These are phyloP conservation scores for Rehmannia glutinosa DNA, from an alignment of 257 asterid genomes.

Conservation along the genomic window DNA sequence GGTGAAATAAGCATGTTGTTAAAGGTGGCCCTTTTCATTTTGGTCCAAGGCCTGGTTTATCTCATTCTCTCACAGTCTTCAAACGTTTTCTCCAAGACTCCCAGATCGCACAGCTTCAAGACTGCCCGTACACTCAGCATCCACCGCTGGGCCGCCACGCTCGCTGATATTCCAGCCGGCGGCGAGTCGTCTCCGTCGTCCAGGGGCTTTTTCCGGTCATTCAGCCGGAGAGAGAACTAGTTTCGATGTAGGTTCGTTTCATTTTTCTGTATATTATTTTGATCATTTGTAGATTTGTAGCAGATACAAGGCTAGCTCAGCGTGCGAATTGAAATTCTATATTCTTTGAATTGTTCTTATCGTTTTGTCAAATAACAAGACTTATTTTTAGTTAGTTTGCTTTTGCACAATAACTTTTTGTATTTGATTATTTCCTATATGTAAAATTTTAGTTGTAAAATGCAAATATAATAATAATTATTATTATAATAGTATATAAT, in stretches of 20 bases:
- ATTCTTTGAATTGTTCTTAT: too few relatives aligned
- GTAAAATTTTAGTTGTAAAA: too few relatives aligned
- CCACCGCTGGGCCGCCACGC: slow-evolving; percentile 64
- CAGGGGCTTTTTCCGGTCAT: slow-evolving; percentile 24
- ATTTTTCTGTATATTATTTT: too few relatives aligned
- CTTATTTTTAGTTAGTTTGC: too few relatives aligned
- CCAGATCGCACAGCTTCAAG: slow-evolving; percentile 55
- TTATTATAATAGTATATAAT: too few relatives aligned
- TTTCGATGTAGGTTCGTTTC: not conserved
- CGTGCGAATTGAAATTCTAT: too few relatives aligned
- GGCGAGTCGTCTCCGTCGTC: slow-evolving; percentile 46
- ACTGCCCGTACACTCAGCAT: slow-evolving; percentile 54
- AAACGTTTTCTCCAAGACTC: slow-evolving; percentile 49
- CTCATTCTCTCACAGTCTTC: slow-evolving; percentile 62
- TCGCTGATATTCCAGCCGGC: slow-evolving; percentile 60
- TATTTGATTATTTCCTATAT: too few relatives aligned
- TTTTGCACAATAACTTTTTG: too few relatives aligned
- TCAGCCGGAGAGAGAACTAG: slow-evolving; percentile 30
- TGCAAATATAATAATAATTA: too few relatives aligned
- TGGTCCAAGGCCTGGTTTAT: slow-evolving; percentile 66
- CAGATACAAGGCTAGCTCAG: too few relatives aligned
- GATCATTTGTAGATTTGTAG: too few relatives aligned
- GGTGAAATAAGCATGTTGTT: slow-evolving; percentile 26
- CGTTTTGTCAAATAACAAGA: too few relatives aligned
- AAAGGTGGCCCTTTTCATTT: slow-evolving; percentile 49